Conservation (phyloP, 2,329 filamentous ascomycete genomes). For the Diplodia sapinea region DNA sequence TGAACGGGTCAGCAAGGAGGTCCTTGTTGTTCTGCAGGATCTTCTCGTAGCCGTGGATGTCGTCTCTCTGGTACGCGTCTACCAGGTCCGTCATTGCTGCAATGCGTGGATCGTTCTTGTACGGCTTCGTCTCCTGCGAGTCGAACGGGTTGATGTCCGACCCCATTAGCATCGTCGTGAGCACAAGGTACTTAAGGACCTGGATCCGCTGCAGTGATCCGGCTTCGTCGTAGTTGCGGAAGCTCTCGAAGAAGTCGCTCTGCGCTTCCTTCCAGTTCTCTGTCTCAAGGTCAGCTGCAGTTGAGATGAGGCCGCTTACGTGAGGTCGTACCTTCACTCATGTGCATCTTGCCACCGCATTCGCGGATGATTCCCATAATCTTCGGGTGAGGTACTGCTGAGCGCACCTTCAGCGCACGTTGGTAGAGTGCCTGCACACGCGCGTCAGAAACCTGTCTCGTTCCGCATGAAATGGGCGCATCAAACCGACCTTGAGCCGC, state of each 20-base stretch:
- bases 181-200: conserved; percentile 93
- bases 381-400: conserved; percentile 97
- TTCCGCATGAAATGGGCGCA: neutral
- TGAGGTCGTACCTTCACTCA: conserved; percentile 73
- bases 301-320: conserved; percentile 32
- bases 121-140: conserved; percentile 97
- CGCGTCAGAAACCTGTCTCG: conserved; percentile 19
- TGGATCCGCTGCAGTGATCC: conserved; percentile 95
- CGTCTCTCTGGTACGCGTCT: conserved; percentile 93
- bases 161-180: conserved; percentile 98
- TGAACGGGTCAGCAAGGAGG: conserved; percentile 89
- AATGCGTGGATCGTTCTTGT: conserved; percentile 93
- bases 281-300: conserved; percentile 40
- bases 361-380: conserved; percentile 99
- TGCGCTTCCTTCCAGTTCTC: conserved; percentile 99
- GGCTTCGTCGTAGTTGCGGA: conserved; percentile 98
- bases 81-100: conserved; percentile 97
- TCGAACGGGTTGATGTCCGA: conserved; percentile 99
- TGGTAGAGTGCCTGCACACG: conserved; percentile 73
- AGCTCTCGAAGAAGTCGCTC: conserved; percentile 97
- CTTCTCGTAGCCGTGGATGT: conserved; percentile 88
- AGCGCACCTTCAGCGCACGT: conserved; percentile 86
- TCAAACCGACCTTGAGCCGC: conserved; percentile 72
- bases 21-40: conserved; percentile 88
- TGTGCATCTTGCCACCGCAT: conserved; percentile 99